These are phyloP conservation scores for Vigna reflexopilosa DNA, from an alignment of 306 rosid genomes.

Conservation along the genomic window DNA sequence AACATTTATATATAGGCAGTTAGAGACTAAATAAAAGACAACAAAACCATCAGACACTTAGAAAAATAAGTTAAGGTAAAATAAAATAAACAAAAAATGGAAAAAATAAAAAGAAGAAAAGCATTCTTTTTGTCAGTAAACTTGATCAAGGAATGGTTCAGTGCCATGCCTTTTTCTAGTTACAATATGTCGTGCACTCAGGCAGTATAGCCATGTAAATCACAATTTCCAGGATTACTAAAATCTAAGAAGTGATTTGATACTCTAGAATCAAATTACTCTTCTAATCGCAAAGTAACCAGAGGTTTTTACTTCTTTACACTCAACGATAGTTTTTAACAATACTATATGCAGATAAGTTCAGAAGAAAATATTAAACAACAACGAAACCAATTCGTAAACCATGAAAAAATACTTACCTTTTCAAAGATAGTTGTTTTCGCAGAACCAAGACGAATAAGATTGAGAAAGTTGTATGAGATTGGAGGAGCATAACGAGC, in stretches of 20 bases:
- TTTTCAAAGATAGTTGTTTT: conserved; percentile 78
- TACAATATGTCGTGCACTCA: background rate
- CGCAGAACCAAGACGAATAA: conserved; percentile 67
- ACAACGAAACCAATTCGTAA: conserved; percentile 6
- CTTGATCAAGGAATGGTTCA: conserved; percentile 34
- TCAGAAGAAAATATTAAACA: conserved; percentile 7
- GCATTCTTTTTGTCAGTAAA: background rate
- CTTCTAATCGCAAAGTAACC: background rate
- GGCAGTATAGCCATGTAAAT: conserved; percentile 14
- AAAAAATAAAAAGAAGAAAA: too few species aligned
- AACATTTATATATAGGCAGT: background rate
- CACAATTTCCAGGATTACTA: conserved; percentile 7
- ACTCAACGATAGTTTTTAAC: background rate
- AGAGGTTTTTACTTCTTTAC: background rate
- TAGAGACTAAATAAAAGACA: conserved; percentile 5
- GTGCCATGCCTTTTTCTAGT: conserved; percentile 4
- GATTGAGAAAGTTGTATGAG: conserved; percentile 95
- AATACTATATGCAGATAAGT: background rate
- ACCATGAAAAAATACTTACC: conserved; percentile 54
- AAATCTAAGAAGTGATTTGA: background rate
- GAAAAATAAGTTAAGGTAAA: background rate
- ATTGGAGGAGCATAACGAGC: conserved; percentile 99
- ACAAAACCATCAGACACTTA: background rate
- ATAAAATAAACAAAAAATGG: conserved; percentile 1
- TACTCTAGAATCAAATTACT: background rate